A percentile compares a stretch with the other conserved stretches of the same genome.
phyloP scores from a whole-genome alignment of 352 stramenopile genomes.

The Phytophthora pisi region DNA sequence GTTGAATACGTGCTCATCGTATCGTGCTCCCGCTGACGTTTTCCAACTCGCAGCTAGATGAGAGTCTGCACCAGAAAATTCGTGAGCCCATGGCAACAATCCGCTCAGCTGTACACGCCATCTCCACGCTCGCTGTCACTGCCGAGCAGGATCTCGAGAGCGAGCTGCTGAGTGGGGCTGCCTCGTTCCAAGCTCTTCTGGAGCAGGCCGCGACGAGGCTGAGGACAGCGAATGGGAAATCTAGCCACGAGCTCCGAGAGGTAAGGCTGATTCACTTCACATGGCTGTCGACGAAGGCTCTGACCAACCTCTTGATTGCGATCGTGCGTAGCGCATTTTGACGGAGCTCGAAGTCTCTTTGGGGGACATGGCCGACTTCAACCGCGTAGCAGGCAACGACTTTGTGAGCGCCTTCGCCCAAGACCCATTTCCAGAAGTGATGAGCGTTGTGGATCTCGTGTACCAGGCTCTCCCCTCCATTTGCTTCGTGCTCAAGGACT shows the following conservation, averaged over 20 bases:
- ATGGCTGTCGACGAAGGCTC: too few species aligned
- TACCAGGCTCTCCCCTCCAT: conserved; percentile 47
- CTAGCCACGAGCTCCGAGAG: conserved; percentile 27
- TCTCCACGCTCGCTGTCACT: conserved; percentile 26
- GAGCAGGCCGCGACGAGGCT: conserved; percentile 25
- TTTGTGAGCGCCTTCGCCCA: conserved; percentile 38
- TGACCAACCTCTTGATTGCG: too few species aligned
- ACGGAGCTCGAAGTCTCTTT: conserved; percentile 53
- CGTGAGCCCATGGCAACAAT: conserved; percentile 35
- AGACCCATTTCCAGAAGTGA: conserved; percentile 30
- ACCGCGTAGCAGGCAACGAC: conserved; percentile 42
- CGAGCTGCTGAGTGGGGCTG: conserved; percentile 20
- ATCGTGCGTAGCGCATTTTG: conserved; percentile 33
- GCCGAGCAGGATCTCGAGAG: conserved; percentile 34
- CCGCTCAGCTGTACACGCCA: conserved; percentile 27
- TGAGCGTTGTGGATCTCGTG: conserved; percentile 32
- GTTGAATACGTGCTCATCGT: not conserved
- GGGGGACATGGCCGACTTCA: conserved; percentile 40
- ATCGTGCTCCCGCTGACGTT: not conserved
- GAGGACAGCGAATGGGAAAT: not conserved
- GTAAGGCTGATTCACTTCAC: conserved; percentile 3
- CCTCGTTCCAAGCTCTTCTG: conserved; percentile 37
- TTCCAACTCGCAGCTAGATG: conserved; percentile 26
- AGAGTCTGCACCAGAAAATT: conserved; percentile 27
- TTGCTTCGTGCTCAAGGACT: conserved; percentile 53